phyloP scores from a whole-genome alignment of 805 yeast genomes.

The Pichia cephalocereana region DNA sequence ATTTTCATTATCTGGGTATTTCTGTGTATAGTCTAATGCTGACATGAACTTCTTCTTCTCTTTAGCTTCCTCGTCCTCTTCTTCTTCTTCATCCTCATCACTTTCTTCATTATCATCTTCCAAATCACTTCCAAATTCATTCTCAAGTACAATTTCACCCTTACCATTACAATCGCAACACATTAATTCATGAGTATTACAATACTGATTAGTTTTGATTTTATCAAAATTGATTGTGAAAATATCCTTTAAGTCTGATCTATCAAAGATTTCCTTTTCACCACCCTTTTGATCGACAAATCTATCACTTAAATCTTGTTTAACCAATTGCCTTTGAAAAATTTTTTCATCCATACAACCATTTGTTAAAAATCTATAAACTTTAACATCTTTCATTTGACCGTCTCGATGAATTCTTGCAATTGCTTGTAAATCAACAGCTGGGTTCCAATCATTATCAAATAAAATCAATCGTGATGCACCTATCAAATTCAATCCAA shows the following conservation, averaged over 20 bases:
- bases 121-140: neutral
- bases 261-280: constrained; percentile 59
- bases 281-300: constrained; percentile 39
- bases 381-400: constrained; percentile 65
- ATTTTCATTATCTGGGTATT: constrained; percentile 17
- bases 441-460: constrained; percentile 97
- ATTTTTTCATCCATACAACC: constrained; percentile 95
- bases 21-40: constrained; percentile 39
- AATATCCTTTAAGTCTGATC: constrained; percentile 61
- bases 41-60: constrained; percentile 39
- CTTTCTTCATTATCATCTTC: constrained; percentile 9
- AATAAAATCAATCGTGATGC: constrained; percentile 78
- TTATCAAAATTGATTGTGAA: constrained; percentile 40
- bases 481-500: constrained; percentile 83
- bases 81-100: constrained; percentile 10
- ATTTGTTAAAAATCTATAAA: constrained; percentile 75
- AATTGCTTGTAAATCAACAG: constrained; percentile 89
- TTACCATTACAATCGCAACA: constrained; percentile 53
- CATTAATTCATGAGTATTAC: constrained; percentile 73
- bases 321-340: constrained; percentile 82
- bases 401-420: constrained; percentile 95
- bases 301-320: constrained; percentile 66
- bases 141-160: constrained; percentile 29
- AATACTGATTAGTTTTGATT: constrained; percentile 13
- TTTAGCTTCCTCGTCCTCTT: constrained; percentile 7